These are phyloP conservation scores for Citeromyces matritensis DNA, from an alignment of 805 yeast genomes.

Conservation along the genomic window DNA sequence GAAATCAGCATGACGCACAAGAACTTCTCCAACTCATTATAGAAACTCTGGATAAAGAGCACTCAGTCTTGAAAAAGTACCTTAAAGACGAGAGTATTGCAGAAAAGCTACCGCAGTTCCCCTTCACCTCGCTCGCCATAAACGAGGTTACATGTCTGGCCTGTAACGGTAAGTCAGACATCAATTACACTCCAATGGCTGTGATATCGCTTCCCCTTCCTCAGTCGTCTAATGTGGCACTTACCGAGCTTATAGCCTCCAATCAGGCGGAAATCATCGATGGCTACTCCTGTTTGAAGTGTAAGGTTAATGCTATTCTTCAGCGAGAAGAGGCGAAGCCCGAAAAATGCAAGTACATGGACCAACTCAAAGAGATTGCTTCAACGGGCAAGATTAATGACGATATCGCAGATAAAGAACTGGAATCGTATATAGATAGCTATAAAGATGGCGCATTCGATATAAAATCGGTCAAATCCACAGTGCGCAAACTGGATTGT, in stretches of 20 bases:
- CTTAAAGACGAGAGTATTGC: slow-evolving; percentile 2
- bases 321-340: slow-evolving; percentile 12
- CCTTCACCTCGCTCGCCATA: slow-evolving; percentile 54
- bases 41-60: slow-evolving; percentile 65
- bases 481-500: slow-evolving; percentile 50
- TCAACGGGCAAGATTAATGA: slow-evolving; percentile 40
- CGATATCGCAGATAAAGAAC: slow-evolving; percentile 34
- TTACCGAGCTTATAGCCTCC: slow-evolving; percentile 39
- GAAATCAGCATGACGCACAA: slow-evolving; percentile 90
- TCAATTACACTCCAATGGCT: slow-evolving; percentile 42
- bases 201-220: slow-evolving; percentile 73
- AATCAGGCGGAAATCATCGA: slow-evolving; percentile 56
- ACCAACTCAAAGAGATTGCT: slow-evolving; percentile 18
- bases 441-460: slow-evolving; percentile 2
- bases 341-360: slow-evolving; percentile 13
- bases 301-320: slow-evolving; percentile 36
- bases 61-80: slow-evolving; percentile 22
- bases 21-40: slow-evolving; percentile 73
- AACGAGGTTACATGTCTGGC: slow-evolving; percentile 56
- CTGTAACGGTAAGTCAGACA: slow-evolving; percentile 50
- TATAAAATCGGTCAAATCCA: slow-evolving; percentile 27
- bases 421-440: slow-evolving; percentile 28
- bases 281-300: slow-evolving; percentile 66
- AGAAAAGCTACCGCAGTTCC: slow-evolving; percentile 39
- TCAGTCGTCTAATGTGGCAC: slow-evolving; percentile 16